A percentile compares a stretch with the other conserved stretches of the same genome.
phyloP scores from a whole-genome alignment of 169 alveolate genomes.

The Babesia bigemina region DNA sequence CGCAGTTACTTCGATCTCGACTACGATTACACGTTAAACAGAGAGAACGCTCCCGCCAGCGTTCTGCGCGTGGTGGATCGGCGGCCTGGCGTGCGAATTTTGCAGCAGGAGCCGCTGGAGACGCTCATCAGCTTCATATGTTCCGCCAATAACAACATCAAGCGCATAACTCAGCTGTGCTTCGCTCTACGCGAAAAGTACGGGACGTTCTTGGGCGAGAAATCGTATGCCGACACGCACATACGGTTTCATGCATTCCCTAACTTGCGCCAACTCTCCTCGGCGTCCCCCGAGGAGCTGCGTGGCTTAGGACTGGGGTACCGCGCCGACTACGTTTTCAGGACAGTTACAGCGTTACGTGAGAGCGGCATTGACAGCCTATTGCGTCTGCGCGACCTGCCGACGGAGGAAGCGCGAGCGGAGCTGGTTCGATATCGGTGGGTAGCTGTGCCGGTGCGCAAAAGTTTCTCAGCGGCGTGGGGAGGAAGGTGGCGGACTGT shows the following conservation, averaged over 20 bases:
- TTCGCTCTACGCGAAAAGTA: conserved; percentile 62
- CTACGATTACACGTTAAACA: conserved; percentile 52
- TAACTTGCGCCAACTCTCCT: conserved; percentile 44
- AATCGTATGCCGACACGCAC: conserved; percentile 1
- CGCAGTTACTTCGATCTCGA: conserved; percentile 42
- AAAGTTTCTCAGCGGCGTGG: conserved; percentile 82
- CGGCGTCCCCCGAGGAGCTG: conserved; percentile 47
- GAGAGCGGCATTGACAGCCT: conserved; percentile 63
- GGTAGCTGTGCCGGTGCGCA: not conserved
- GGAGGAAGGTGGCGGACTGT: conserved; percentile 92
- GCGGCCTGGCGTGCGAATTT: conserved; percentile 69
- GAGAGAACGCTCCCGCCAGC: conserved; percentile 61
- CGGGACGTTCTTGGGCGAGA: conserved; percentile 48
- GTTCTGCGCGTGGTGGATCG: conserved; percentile 62
- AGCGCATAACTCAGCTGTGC: conserved; percentile 72
- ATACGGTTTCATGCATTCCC: conserved; percentile 71
- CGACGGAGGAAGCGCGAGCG: conserved; percentile 11
- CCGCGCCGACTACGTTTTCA: conserved; percentile 66
- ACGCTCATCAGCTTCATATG: conserved; percentile 78
- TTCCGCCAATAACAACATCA: conserved; percentile 81
- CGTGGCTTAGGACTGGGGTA: conserved; percentile 70
- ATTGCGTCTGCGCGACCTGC: conserved; percentile 43
- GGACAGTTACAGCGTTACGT: conserved; percentile 56
- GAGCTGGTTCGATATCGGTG: conserved; percentile 41
- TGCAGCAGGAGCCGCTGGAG: conserved; percentile 76